Conservation (phyloP, 164 flowering plant genomes). For the Berberis thunbergii region DNA sequence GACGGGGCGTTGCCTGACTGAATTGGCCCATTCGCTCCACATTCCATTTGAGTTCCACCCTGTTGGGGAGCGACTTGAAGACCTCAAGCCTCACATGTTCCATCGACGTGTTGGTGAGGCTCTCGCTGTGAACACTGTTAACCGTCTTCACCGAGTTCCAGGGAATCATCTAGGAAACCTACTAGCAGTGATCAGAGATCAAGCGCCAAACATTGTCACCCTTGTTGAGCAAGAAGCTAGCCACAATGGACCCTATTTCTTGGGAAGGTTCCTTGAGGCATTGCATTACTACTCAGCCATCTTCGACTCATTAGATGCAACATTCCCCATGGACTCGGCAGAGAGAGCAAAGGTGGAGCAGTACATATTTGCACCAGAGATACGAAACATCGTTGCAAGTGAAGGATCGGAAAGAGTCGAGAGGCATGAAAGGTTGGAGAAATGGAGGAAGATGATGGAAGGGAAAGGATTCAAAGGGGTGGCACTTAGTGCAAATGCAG, state of each 20-base stretch:
- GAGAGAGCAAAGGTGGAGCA: conserved; percentile 68
- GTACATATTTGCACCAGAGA: conserved; percentile 62
- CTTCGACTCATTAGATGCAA: conserved; percentile 64
- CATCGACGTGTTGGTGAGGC: conserved; percentile 67
- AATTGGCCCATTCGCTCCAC: conserved; percentile 53
- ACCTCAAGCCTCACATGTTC: conserved; percentile 61
- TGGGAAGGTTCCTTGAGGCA: conserved; percentile 68
- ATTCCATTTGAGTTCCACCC: conserved; percentile 68
- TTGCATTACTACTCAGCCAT: conserved; percentile 65
- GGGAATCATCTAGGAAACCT: conserved; percentile 33
- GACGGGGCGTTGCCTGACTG: conserved; percentile 48
- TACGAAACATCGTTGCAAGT: conserved; percentile 56
- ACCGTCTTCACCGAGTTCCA: conserved; percentile 55
- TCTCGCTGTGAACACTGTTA: conserved; percentile 52
- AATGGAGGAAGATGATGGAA: conserved; percentile 70
- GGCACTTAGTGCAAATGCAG: conserved; percentile 50
- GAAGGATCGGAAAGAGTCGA: conserved; percentile 57
- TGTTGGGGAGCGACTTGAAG: conserved; percentile 48
- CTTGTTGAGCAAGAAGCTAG: conserved; percentile 70
- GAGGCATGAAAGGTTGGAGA: conserved; percentile 69
- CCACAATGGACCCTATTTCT: conserved; percentile 65
- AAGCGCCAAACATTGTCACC: conserved; percentile 63
- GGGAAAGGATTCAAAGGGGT: conserved; percentile 58
- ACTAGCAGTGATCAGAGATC: conserved; percentile 53
- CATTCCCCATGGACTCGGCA: conserved; percentile 50